Conservation (phyloP, 1,139 yeast genomes). For the Yamadazyma epiphylla region DNA sequence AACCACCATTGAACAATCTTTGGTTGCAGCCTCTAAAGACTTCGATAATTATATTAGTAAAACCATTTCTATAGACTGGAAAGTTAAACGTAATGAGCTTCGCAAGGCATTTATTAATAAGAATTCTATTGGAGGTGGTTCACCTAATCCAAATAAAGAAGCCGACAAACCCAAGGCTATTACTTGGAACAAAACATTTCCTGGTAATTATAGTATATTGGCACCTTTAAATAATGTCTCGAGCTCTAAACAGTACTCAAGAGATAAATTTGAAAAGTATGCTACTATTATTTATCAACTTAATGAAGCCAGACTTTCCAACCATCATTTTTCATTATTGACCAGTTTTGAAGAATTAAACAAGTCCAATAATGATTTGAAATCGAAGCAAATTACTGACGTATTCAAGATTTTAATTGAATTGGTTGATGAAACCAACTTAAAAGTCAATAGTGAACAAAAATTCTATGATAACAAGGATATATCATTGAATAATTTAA, state of each 20-base stretch:
- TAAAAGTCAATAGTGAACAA: slow-evolving; percentile 42
- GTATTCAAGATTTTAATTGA: slow-evolving; percentile 57
- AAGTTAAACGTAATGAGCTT: slow-evolving; percentile 66
- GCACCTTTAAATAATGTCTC: slow-evolving; percentile 26
- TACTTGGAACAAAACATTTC: slow-evolving; percentile 35
- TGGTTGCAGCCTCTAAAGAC: slow-evolving; percentile 71
- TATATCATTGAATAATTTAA: slow-evolving; percentile 38
- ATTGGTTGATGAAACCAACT: slow-evolving; percentile 33
- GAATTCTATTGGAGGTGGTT: slow-evolving; percentile 5
- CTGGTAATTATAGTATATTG: slow-evolving; percentile 34
- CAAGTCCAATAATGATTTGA: slow-evolving; percentile 48
- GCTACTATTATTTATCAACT: slow-evolving; percentile 69
- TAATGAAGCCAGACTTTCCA: slow-evolving; percentile 62
- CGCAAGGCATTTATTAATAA: slow-evolving; percentile 58
- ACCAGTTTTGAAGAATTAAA: slow-evolving; percentile 52
- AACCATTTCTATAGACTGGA: slow-evolving; percentile 82
- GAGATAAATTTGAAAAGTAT: slow-evolving; percentile 67
- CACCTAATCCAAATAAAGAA: slow-evolving; percentile 9
- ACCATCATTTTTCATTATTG: slow-evolving; percentile 47
- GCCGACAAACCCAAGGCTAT: slow-evolving; percentile 16
- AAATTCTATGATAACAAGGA: slow-evolving; percentile 35
- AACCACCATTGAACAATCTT: slow-evolving; percentile 78
- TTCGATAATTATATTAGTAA: slow-evolving; percentile 75
- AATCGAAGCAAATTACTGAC: slow-evolving; percentile 61
- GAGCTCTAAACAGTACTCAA: slow-evolving; percentile 28